Conservation (phyloP, 805 yeast genomes). For the Lachancea sp. region DNA sequence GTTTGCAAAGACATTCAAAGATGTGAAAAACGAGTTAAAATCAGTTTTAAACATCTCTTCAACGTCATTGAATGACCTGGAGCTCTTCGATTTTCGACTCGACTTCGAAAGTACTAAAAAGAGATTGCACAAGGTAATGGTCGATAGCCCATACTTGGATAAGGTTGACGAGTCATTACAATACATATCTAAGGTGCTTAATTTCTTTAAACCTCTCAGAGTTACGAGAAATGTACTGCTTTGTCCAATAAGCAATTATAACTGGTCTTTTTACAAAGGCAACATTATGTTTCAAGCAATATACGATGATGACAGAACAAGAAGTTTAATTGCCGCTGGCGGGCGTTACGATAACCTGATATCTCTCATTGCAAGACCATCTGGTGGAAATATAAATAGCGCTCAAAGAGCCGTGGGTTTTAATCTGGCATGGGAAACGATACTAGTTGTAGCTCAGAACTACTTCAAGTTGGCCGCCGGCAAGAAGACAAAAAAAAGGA, state of each 20-base stretch:
- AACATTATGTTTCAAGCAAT: constrained; percentile 89
- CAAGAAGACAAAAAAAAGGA: constrained; percentile 32
- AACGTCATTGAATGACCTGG: constrained; percentile 75
- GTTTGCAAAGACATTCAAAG: constrained; percentile 56
- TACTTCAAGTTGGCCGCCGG: constrained; percentile 37
- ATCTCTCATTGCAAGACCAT: constrained; percentile 55
- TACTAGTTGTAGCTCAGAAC: constrained; percentile 46
- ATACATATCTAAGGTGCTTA: constrained; percentile 55
- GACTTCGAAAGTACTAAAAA: constrained; percentile 59
- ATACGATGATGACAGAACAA: constrained; percentile 48
- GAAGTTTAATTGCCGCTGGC: constrained; percentile 72
- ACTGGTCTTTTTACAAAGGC: constrained; percentile 66
- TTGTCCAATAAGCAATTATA: constrained; percentile 80
- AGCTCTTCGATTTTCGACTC: constrained; percentile 68
- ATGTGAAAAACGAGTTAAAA: constrained; percentile 48
- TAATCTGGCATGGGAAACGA: constrained; percentile 67
- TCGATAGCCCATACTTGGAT: constrained; percentile 58
- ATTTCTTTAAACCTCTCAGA: constrained; percentile 51
- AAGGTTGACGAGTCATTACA: constrained; percentile 57
- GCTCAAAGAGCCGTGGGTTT: constrained; percentile 76
- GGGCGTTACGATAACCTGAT: constrained; percentile 85
- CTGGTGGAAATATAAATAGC: constrained; percentile 30
- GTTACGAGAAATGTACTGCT: constrained; percentile 52
- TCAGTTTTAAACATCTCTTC: constrained; percentile 70
- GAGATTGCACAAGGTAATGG: constrained; percentile 62